Evolutionary conservation across 139 green algal species (phyloP).

Genomic region (Pycnococcus provasolii): DNA sequence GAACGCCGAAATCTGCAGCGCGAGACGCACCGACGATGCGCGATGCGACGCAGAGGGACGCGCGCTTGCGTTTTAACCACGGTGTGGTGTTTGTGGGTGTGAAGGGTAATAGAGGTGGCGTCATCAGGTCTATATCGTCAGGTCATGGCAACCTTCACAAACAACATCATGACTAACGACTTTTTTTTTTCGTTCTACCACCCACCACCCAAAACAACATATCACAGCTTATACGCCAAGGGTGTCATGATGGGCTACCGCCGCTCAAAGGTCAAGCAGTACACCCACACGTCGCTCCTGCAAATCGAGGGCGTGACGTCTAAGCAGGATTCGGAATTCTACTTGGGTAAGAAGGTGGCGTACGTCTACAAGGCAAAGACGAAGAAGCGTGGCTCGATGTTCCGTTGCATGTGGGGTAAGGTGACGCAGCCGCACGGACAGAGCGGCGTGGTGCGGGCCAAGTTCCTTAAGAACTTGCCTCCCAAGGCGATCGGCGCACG

Average conservation of each 20-base stretch:
- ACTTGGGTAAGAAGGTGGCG: slow-evolving; percentile 92
- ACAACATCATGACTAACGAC: too few relatives aligned
- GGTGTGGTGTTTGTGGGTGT: too few relatives aligned
- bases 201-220: too few relatives aligned
- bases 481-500: slow-evolving; percentile 40
- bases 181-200: too few relatives aligned
- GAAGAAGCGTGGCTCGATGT: slow-evolving; percentile 81
- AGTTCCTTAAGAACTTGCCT: slow-evolving; percentile 94
- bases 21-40: too few relatives aligned
- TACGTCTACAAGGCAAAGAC: slow-evolving; percentile 99
- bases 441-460: slow-evolving; percentile 74
- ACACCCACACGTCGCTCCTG: slow-evolving; percentile 78
- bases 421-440: slow-evolving; percentile 73
- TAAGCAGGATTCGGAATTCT: slow-evolving; percentile 83
- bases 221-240: slow-evolving; percentile 49
- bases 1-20: too few relatives aligned
- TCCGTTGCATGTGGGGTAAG: slow-evolving; percentile 92
- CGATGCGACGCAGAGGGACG: too few relatives aligned
- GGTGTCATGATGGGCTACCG: slow-evolving; percentile 60
- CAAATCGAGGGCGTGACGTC: slow-evolving; percentile 79
- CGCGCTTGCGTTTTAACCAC: too few relatives aligned
- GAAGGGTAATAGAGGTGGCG: too few relatives aligned
- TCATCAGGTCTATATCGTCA: too few relatives aligned
- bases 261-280: slow-evolving; percentile 65
- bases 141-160: too few relatives aligned